A percentile compares a stretch with the other conserved stretches of the same genome.
These are phyloP conservation scores for Achlya hypogyna DNA, from an alignment of 352 stramenopile species.

Conservation along the genomic window DNA sequence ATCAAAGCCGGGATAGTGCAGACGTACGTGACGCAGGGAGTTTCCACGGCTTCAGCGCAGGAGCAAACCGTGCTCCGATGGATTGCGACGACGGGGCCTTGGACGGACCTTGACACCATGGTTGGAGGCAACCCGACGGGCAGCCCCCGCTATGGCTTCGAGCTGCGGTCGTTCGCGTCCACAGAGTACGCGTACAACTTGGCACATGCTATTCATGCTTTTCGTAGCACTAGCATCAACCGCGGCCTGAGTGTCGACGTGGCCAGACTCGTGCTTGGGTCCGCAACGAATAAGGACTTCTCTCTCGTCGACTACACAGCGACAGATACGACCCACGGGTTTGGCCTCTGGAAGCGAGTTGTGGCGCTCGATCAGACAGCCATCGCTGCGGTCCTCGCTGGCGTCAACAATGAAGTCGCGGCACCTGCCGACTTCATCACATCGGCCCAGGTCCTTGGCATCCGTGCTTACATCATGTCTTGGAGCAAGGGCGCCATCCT, in stretches of 20 bases:
- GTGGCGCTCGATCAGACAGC: constrained; percentile 51
- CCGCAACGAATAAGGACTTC: constrained; percentile 48
- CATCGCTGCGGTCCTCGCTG: constrained; percentile 40
- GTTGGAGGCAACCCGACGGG: constrained; percentile 49
- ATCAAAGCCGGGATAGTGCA: constrained; percentile 61
- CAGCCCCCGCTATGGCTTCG: constrained; percentile 42
- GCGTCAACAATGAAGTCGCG: constrained; percentile 60
- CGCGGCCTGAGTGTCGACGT: constrained; percentile 52
- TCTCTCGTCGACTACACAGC: constrained; percentile 59
- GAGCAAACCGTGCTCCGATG: constrained; percentile 44
- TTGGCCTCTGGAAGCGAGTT: constrained; percentile 70
- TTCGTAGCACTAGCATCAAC: constrained; percentile 12
- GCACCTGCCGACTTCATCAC: constrained; percentile 41
- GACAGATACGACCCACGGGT: constrained; percentile 35
- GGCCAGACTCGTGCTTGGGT: constrained; percentile 39
- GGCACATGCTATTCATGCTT: neutral
- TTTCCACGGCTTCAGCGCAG: constrained; percentile 18
- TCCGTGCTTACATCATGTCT: constrained; percentile 47
- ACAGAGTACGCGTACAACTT: neutral
- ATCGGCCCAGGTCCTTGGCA: constrained; percentile 37
- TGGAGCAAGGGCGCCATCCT: constrained; percentile 39
- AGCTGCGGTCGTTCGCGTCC: constrained; percentile 31
- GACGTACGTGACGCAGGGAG: constrained; percentile 34
- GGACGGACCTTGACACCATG: constrained; percentile 52
- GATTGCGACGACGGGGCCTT: constrained; percentile 29